Percentiles rank a stretch among this genome's conserved stretches.
Evolutionary conservation across 2,329 filamentous ascomycete species (phyloP).

Genomic region (Curvularia eragrostidis): DNA sequence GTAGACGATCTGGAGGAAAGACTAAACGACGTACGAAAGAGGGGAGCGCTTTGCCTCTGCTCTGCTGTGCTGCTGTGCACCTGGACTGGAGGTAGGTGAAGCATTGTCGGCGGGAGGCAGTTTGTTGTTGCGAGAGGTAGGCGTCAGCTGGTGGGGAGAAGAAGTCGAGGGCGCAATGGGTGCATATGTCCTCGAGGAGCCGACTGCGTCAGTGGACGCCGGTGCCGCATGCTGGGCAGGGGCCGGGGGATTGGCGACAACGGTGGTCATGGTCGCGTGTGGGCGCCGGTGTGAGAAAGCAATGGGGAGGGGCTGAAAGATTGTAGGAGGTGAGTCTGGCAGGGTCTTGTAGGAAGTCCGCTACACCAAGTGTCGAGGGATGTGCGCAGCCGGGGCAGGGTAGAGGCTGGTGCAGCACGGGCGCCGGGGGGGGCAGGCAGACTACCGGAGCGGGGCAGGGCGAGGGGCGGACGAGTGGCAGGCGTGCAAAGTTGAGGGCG

Average conservation of each 20-base stretch:
- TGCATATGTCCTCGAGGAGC: conserved; percentile 53
- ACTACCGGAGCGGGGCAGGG: conserved; percentile 10
- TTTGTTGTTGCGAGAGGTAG: conserved; percentile 44
- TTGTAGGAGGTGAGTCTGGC: conserved; percentile 43
- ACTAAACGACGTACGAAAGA: conserved; percentile 55
- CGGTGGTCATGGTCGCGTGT: conserved; percentile 54
- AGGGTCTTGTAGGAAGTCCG: conserved; percentile 43
- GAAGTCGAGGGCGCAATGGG: conserved; percentile 53
- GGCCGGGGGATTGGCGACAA: conserved; percentile 53
- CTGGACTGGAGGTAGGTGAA: conserved; percentile 51
- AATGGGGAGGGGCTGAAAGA: conserved; percentile 32
- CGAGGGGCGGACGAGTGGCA: background rate
- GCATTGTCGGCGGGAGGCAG: conserved; percentile 46
- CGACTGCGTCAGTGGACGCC: conserved; percentile 44
- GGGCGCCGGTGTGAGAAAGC: conserved; percentile 22
- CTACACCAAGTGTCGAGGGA: conserved; percentile 47
- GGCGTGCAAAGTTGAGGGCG: conserved; percentile 7
- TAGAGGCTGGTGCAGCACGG: conserved; percentile 37
- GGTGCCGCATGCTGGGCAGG: conserved; percentile 49
- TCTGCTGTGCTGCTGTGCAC: conserved; percentile 45
- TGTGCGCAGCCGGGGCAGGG: conserved; percentile 37
- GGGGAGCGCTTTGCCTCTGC: conserved; percentile 62
- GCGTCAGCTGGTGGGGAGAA: conserved; percentile 49
- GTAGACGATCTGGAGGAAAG: conserved; percentile 35
- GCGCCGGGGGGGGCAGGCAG: conserved; percentile 9